phyloP scores from a whole-genome alignment of 2,329 filamentous ascomycete species.

The Pezicula radicicola region DNA sequence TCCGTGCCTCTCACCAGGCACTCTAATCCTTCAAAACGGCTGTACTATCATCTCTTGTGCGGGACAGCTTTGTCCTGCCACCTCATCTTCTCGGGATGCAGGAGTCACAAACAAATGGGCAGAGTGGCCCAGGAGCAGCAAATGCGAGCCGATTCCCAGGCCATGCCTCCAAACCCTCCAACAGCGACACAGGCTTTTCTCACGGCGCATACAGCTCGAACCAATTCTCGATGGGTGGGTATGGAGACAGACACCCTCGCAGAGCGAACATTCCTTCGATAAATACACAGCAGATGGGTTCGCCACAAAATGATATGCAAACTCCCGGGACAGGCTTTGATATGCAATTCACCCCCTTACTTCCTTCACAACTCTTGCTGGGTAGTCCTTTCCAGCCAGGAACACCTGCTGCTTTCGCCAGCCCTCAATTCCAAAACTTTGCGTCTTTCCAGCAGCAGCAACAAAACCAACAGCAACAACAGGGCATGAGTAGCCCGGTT shows the following conservation, averaged over 20 bases:
- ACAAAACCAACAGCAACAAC: conserved; percentile 49
- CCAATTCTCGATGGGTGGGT: conserved; percentile 66
- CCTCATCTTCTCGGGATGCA: conserved; percentile 90
- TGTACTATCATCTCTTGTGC: conserved; percentile 71
- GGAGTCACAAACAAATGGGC: conserved; percentile 68
- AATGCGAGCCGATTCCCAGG: conserved; percentile 61
- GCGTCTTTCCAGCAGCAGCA: conserved; percentile 68
- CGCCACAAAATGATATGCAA: conserved; percentile 66
- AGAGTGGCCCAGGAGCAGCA: conserved; percentile 52
- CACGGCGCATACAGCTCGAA: conserved; percentile 91
- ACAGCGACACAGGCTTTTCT: conserved; percentile 84
- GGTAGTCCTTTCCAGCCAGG: conserved; percentile 97
- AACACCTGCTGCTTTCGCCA: conserved; percentile 84
- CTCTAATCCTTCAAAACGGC: conserved; percentile 73
- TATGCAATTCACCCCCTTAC: conserved; percentile 96
- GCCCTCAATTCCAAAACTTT: conserved; percentile 86
- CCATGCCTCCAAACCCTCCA: conserved; percentile 76
- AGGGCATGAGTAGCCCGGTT: conserved; percentile 69
- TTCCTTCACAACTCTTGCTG: conserved; percentile 90
- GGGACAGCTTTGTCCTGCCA: conserved; percentile 81
- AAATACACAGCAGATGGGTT: conserved; percentile 73
- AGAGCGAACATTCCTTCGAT: conserved; percentile 86
- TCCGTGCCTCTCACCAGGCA: conserved; percentile 30
- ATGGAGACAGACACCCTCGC: conserved; percentile 82
- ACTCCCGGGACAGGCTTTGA: conserved; percentile 88